Evolutionary conservation across 1,284 basidiomycete species (phyloP).

Genomic region (Chalciporus piperatoides): DNA sequence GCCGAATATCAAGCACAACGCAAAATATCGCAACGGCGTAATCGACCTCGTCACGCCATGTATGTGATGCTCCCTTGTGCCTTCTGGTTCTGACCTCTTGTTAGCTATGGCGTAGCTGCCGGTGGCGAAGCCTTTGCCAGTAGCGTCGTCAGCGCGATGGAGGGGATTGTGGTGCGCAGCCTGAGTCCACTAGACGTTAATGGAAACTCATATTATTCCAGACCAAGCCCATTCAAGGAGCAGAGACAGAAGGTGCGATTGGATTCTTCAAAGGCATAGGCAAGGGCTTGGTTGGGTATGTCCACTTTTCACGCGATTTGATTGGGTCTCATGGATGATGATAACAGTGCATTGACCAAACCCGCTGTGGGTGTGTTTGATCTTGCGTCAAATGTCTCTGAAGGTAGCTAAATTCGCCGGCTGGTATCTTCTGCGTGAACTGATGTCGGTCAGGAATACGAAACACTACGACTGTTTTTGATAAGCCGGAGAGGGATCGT

Average conservation of each 20-base stretch:
- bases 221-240: slow-evolving; percentile 96
- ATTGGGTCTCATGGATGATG: slow-evolving; percentile 15
- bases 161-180: slow-evolving; percentile 82
- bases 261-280: slow-evolving; percentile 99
- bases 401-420: slow-evolving; percentile 50
- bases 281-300: slow-evolving; percentile 91
- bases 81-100: slow-evolving; percentile 7
- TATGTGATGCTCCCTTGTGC: slow-evolving; percentile 37
- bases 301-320: slow-evolving; percentile 12
- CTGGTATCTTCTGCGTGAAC: background rate
- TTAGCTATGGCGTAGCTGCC: slow-evolving; percentile 89
- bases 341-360: slow-evolving; percentile 82
- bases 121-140: slow-evolving; percentile 94
- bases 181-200: background rate
- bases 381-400: slow-evolving; percentile 92
- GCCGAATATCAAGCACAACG: slow-evolving; percentile 91
- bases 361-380: slow-evolving; percentile 97
- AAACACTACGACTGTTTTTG: slow-evolving; percentile 98
- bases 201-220: slow-evolving; percentile 28
- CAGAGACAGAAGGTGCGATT: slow-evolving; percentile 89
- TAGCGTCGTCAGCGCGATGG: slow-evolving; percentile 93
- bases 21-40: slow-evolving; percentile 85
- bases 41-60: slow-evolving; percentile 95
- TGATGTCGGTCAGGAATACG: slow-evolving; percentile 60
- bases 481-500: slow-evolving; percentile 87